Percentiles rank a stretch among this genome's conserved stretches.
These are phyloP conservation scores for Acer negundo DNA, from an alignment of 345 rosid genomes.

Conservation along the genomic window DNA sequence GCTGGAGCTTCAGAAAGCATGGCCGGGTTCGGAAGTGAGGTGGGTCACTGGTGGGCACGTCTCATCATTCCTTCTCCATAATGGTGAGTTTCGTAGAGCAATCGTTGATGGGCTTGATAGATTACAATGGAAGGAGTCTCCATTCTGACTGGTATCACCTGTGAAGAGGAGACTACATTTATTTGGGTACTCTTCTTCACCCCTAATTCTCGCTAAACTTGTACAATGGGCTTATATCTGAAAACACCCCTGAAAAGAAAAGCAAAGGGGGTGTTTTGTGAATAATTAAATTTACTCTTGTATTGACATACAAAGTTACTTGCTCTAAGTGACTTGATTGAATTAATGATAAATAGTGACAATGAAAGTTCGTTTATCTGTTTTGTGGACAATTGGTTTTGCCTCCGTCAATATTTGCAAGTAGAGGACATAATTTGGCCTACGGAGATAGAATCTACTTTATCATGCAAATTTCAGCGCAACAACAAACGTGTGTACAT, in stretches of 20 bases:
- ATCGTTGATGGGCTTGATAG: conserved; percentile 77
- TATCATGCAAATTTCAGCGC: no score
- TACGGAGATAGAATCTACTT: no score
- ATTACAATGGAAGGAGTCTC: conserved; percentile 78
- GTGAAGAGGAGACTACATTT: neutral
- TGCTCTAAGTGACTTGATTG: neutral
- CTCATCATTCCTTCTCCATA: conserved; percentile 83
- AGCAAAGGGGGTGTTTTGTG: conserved; percentile 13
- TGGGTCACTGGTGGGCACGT: conserved; percentile 99
- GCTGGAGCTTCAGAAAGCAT: conserved; percentile 92
- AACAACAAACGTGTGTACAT: no score
- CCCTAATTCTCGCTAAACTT: conserved; percentile 13
- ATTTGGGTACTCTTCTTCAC: conserved; percentile 12
- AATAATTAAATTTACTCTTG: conserved; percentile 14
- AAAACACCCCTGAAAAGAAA: conserved; percentile 11
- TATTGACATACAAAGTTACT: neutral
- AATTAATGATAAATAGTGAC: neutral
- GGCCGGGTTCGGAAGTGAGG: conserved; percentile 99
- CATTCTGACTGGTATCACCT: conserved; percentile 36
- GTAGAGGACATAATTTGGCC: no score
- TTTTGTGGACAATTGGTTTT: no score
- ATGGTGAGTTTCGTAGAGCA: conserved; percentile 79
- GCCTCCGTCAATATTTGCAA: no score
- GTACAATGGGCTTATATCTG: conserved; percentile 29
- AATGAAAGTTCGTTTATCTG: neutral